phyloP scores from a whole-genome alignment of 1,284 basidiomycete species.

The Flammula alnicola region DNA sequence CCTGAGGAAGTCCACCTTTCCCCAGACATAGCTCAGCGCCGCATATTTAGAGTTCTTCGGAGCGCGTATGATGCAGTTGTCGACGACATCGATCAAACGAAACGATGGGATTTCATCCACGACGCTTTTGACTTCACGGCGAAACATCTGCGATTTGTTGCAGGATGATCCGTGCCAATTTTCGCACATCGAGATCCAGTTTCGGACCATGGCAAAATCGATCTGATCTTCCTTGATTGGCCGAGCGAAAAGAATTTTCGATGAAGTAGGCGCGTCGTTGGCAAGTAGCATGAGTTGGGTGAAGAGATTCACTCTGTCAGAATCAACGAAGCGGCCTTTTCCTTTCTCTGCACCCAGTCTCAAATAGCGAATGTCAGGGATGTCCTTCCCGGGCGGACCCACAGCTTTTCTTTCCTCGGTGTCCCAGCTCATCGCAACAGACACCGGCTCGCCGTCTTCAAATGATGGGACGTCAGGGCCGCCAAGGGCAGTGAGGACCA shows the following conservation, averaged over 20 bases:
- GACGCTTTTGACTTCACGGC: conserved; percentile 6
- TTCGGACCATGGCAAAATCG: conserved; percentile 16
- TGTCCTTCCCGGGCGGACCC: not conserved
- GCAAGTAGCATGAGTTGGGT: conserved; percentile 15
- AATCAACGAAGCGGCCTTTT: conserved; percentile 4
- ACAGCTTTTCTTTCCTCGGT: conserved; percentile 1
- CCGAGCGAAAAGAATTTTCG: conserved; percentile 7
- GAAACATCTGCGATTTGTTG: conserved; percentile 3
- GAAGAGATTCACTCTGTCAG: conserved; percentile 2
- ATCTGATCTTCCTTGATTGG: conserved; percentile 14
- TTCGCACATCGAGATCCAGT: conserved; percentile 14
- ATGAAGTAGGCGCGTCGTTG: conserved; percentile 13
- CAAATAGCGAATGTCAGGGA: conserved; percentile 8
- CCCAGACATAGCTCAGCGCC: conserved; percentile 20
- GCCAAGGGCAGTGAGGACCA: conserved; percentile 14
- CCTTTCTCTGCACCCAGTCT: conserved; percentile 5
- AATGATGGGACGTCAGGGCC: not conserved
- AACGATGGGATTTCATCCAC: conserved; percentile 13
- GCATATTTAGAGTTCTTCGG: conserved; percentile 12
- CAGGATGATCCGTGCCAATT: conserved; percentile 11
- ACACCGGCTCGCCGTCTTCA: conserved; percentile 14
- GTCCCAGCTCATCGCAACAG: conserved; percentile 8
- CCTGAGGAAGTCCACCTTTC: conserved; percentile 11
- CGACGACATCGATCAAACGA: conserved; percentile 18
- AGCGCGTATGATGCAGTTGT: conserved; percentile 13